phyloP scores from a whole-genome alignment of 257 asterid species.

The Solanum chiquidenum region DNA sequence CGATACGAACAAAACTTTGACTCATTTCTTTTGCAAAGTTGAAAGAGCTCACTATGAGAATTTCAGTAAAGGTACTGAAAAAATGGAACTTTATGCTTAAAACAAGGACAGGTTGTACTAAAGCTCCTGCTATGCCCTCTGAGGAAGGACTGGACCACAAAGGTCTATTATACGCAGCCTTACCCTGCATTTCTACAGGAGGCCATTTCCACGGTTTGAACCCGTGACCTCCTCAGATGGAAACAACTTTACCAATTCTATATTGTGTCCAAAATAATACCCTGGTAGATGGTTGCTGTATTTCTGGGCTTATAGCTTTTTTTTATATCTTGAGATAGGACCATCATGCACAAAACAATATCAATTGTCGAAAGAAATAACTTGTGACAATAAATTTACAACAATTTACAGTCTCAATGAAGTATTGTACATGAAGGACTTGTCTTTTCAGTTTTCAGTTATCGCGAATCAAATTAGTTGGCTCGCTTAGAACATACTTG shows the following conservation, averaged over 20 bases:
- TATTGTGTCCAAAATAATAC: neutral
- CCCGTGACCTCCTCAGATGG: neutral
- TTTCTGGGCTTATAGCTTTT: neutral
- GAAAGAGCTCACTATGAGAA: neutral
- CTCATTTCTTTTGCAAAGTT: neutral
- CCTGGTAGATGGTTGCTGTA: neutral
- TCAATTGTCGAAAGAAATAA: neutral
- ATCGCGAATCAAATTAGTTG: conserved; percentile 56
- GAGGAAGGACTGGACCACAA: neutral
- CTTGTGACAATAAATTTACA: neutral
- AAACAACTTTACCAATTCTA: neutral
- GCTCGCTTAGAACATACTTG: conserved; percentile 71
- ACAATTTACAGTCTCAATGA: neutral
- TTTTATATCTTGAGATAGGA: neutral
- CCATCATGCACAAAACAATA: neutral
- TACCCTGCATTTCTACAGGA: neutral
- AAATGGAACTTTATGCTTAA: neutral
- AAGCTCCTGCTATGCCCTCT: neutral
- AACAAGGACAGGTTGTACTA: neutral
- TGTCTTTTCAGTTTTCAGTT: neutral
- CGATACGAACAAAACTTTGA: neutral
- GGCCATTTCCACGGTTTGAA: neutral
- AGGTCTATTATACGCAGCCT: neutral
- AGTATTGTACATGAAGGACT: neutral
- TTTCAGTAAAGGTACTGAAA: neutral